phyloP scores from a whole-genome alignment of 768 basidiomycete species.

The Suillus spraguei region DNA sequence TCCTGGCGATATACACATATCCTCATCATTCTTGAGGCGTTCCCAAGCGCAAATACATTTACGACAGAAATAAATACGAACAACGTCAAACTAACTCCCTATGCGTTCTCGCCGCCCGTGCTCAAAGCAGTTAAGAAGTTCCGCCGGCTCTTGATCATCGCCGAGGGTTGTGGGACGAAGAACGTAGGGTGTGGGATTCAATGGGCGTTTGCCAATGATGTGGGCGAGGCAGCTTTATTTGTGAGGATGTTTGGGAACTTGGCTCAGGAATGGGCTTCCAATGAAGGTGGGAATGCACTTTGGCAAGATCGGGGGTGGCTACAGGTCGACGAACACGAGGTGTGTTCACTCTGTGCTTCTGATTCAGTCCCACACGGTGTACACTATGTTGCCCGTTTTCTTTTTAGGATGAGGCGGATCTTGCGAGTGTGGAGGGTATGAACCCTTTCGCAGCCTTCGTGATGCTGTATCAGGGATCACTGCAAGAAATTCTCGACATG shows the following conservation, averaged over 20 bases:
- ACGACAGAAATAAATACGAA: slow-evolving; percentile 19
- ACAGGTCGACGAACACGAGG: slow-evolving; percentile 55
- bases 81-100: slow-evolving; percentile 20
- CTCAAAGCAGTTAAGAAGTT: slow-evolving; percentile 73
- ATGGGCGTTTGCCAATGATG: slow-evolving; percentile 64
- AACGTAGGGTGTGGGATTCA: slow-evolving; percentile 42
- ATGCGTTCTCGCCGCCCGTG: slow-evolving; percentile 66
- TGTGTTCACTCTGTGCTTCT: slow-evolving; percentile 22
- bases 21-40: slow-evolving; percentile 69
- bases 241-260: slow-evolving; percentile 61
- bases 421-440: slow-evolving; percentile 61
- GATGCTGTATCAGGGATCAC: slow-evolving; percentile 54
- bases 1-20: slow-evolving; percentile 67
- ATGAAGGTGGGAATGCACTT: slow-evolving; percentile 38
- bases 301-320: slow-evolving; percentile 72
- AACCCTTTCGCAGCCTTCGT: slow-evolving; percentile 71
- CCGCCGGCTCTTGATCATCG: slow-evolving; percentile 60
- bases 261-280: slow-evolving; percentile 47
- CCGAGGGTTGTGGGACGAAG: slow-evolving; percentile 61
- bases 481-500: slow-evolving; percentile 59
- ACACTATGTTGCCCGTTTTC: background rate
- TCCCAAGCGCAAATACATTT: slow-evolving; percentile 48
- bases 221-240: slow-evolving; percentile 58
- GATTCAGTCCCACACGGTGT: slow-evolving; percentile 15
- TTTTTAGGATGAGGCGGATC: slow-evolving; percentile 59